Evolutionary conservation across 2,329 filamentous ascomycete genomes (phyloP).

Genomic region (Bertia moriformis): DNA sequence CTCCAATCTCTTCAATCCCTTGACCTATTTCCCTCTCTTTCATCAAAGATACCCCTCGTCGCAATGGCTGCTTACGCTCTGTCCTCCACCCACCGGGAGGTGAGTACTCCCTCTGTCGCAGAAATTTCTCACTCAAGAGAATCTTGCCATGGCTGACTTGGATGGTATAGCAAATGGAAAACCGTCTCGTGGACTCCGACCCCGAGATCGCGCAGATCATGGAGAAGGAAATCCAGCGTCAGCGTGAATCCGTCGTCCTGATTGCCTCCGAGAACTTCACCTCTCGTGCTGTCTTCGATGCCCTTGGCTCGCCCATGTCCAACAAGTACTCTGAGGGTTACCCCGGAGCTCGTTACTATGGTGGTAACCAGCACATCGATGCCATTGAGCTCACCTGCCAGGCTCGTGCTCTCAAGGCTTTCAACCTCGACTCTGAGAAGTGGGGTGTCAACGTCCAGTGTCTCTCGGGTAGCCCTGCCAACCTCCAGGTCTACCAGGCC

Average conservation of each 20-base stretch:
- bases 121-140: neutral
- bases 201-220: slow-evolving; percentile 93
- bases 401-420: slow-evolving; percentile 74
- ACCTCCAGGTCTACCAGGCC: slow-evolving; percentile 92
- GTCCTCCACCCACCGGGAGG: neutral
- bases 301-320: slow-evolving; percentile 86
- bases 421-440: slow-evolving; percentile 66
- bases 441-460: slow-evolving; percentile 96
- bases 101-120: neutral
- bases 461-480: slow-evolving; percentile 63
- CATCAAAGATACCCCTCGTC: neutral
- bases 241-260: slow-evolving; percentile 97
- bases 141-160: slow-evolving; percentile 17
- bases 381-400: slow-evolving; percentile 80
- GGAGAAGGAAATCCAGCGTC: slow-evolving; percentile 92
- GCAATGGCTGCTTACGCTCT: neutral
- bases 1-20: neutral
- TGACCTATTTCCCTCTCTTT: neutral
- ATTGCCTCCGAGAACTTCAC: slow-evolving; percentile 95
- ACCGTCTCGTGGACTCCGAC: slow-evolving; percentile 78
- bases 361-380: slow-evolving; percentile 92
- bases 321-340: slow-evolving; percentile 99
- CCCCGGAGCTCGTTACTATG: slow-evolving; percentile 89
- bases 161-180: slow-evolving; percentile 74
- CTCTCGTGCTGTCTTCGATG: slow-evolving; percentile 81